Conservation (phyloP, 192 early-diverging fungal species). For the Umbelopsis sp. region DNA sequence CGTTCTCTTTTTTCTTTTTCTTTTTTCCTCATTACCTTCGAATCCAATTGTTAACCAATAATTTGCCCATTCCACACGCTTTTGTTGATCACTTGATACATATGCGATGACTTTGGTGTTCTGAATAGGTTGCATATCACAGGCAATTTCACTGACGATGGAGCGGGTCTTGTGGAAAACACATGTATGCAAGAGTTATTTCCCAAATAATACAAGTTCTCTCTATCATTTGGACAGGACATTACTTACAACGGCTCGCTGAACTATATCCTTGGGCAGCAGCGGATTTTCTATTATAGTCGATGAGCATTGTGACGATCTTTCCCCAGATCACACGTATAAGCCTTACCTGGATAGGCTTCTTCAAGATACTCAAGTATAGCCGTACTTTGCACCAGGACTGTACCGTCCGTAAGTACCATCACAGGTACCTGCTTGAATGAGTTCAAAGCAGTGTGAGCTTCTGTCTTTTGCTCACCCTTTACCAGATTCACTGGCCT, state of each 20-base stretch:
- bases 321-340: background rate
- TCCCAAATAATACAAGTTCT: background rate
- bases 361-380: constrained; percentile 94
- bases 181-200: background rate
- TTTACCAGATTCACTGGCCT: constrained; percentile 71
- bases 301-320: too few relatives aligned
- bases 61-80: constrained; percentile 61
- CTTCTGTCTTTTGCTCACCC: constrained; percentile 64
- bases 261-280: constrained; percentile 69
- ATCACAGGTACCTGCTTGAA: constrained; percentile 69
- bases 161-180: constrained; percentile 57
- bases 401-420: constrained; percentile 51
- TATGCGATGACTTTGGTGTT: constrained; percentile 76
- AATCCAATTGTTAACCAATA: constrained; percentile 63
- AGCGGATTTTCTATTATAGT: constrained; percentile 48
- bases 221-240: too few relatives aligned
- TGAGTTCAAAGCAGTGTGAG: constrained; percentile 71
- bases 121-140: constrained; percentile 88
- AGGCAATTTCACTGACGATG: constrained; percentile 68
- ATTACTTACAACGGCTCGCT: constrained; percentile 58
- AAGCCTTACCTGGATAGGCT: constrained; percentile 48
- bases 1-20: too few relatives aligned
- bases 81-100: constrained; percentile 49
- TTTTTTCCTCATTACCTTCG: constrained; percentile 43
- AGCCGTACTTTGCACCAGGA: constrained; percentile 69